These are phyloP conservation scores for Annulohypoxylon nitens DNA, from an alignment of 495 filamentous ascomycete genomes.

Conservation along the genomic window DNA sequence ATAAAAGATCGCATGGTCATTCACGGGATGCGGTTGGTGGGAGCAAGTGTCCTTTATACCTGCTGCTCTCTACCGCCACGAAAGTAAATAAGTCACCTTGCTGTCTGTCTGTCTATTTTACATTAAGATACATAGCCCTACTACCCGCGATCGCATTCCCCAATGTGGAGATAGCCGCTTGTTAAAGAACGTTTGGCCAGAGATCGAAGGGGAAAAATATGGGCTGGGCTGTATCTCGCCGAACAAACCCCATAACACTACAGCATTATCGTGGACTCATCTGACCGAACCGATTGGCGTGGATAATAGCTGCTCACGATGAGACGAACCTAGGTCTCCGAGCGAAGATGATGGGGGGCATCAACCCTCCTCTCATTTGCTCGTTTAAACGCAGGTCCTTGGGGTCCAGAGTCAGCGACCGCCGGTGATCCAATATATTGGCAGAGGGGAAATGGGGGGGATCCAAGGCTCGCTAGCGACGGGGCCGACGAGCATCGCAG, in stretches of 20 bases:
- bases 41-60: constrained; percentile 35
- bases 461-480: constrained; percentile 31
- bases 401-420: constrained; percentile 31
- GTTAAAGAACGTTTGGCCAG: constrained; percentile 18
- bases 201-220: constrained; percentile 21
- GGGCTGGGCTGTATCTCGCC: constrained; percentile 39
- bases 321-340: constrained; percentile 14
- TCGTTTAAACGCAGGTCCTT: constrained; percentile 42
- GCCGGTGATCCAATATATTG: constrained; percentile 34
- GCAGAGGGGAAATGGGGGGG: constrained; percentile 26
- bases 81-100: constrained; percentile 41
- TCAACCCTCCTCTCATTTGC: constrained; percentile 34
- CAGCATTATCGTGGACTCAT: constrained; percentile 32
- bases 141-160: constrained; percentile 31
- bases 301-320: constrained; percentile 44
- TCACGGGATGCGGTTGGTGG: constrained; percentile 32
- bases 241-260: constrained; percentile 30
- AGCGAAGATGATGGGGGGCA: constrained; percentile 25
- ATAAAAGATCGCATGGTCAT: constrained; percentile 37
- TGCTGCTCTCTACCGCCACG: constrained; percentile 19
- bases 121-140: constrained; percentile 22
- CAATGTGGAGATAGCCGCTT: constrained; percentile 38
- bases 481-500: constrained; percentile 24
- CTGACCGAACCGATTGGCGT: constrained; percentile 45
- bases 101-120: constrained; percentile 22